A percentile compares a stretch with the other conserved stretches of the same genome.
Conservation (phyloP, 2,329 filamentous ascomycete genomes). For the Orbilia oligospora region DNA sequence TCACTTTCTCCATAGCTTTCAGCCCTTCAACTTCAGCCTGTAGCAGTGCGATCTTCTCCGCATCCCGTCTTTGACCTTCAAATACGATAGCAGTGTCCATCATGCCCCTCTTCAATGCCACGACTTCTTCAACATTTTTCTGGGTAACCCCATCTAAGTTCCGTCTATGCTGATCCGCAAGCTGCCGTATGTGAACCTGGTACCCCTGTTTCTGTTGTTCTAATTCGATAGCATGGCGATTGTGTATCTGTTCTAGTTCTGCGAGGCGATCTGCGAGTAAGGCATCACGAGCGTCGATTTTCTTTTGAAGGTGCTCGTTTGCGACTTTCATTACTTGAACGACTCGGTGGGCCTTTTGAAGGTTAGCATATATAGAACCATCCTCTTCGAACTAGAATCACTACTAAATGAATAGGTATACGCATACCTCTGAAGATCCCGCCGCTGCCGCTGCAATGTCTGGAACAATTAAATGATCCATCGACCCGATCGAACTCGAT, state of each 20-base stretch:
- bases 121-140: slow-evolving; percentile 28
- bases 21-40: slow-evolving; percentile 32
- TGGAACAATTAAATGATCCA: slow-evolving; percentile 31
- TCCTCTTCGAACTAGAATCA: neutral
- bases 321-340: slow-evolving; percentile 58
- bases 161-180: slow-evolving; percentile 18
- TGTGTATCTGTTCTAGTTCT: slow-evolving; percentile 44
- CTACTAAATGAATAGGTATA: neutral
- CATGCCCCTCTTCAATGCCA: slow-evolving; percentile 31
- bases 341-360: slow-evolving; percentile 47
- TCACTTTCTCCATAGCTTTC: slow-evolving; percentile 34
- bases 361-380: neutral
- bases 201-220: slow-evolving; percentile 53
- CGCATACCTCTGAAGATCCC: slow-evolving; percentile 42
- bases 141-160: slow-evolving; percentile 22
- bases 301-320: slow-evolving; percentile 58
- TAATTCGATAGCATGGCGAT: slow-evolving; percentile 43
- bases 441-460: slow-evolving; percentile 17
- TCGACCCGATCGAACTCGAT: slow-evolving; percentile 23
- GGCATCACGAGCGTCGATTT: slow-evolving; percentile 54
- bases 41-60: slow-evolving; percentile 29
- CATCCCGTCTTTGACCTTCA: slow-evolving; percentile 27
- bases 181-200: slow-evolving; percentile 33
- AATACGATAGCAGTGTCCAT: slow-evolving; percentile 1
- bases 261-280: slow-evolving; percentile 51